Base-by-base conservation (phyloP, 805 yeast genomes). In the Phaffomyces antillensis region DNA sequence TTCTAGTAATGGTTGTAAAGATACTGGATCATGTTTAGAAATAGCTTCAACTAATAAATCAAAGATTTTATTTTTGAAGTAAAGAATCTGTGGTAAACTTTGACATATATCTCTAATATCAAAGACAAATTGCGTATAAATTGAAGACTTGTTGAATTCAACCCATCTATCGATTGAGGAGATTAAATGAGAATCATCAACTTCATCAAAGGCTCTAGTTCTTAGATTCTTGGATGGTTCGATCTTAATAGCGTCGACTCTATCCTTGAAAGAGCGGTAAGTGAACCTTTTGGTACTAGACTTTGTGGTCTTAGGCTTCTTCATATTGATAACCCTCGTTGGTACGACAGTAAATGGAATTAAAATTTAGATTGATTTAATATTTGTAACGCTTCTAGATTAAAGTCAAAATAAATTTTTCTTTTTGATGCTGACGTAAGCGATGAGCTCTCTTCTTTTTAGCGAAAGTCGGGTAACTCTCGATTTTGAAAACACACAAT, bases 111-210 rank as follows among this genome's bases (percentile, higher is more conserved):
- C 69, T 47, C 76, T 77, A 1, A 83, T 75, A 38, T 72, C 71
- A 7, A 74, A 75, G 4, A 74, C 67, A 53, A 89, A 83, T 3
- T 73, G 78, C 2, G 82, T 74, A 58, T 87, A 93, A 38, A 72
- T 71, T 5, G 79, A 80, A 36, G 96, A 81, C 45, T 86, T 65
- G 60, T 90, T 91, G 46, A 86, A 78, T 58, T 93, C 98, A 46
- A 71, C 75, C 96, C 98, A 91, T 53, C 86, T 88, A 39, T 83
- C 83, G 48, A 85, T 69, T 0, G 96, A 80, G 12, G 93, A 76
- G 26, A 83, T 64, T 53, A 90, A 86, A 62, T 85, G 90, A 2
- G 96, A 88, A 2, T 80, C 64, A 48, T 83, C 91, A 33, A 76
- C 86, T 50, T 80, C 77, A 56, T 84, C 85, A 55, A 78, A 82